phyloP scores from a whole-genome alignment of 1,284 basidiomycete genomes.

The Termitomyces sp. region DNA sequence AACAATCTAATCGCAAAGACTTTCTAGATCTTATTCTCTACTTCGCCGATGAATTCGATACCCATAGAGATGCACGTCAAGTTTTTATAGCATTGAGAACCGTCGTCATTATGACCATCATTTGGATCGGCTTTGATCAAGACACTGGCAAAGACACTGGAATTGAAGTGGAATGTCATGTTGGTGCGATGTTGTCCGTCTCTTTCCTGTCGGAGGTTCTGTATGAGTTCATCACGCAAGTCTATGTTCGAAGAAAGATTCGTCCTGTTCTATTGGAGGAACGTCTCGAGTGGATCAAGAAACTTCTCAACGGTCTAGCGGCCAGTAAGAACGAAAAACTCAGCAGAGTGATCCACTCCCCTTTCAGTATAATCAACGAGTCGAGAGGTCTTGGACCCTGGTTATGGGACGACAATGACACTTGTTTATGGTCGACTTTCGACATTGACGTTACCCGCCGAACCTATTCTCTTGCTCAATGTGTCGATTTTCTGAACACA shows the following conservation, averaged over 20 bases:
- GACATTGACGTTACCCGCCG: no score
- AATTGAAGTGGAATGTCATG: not conserved
- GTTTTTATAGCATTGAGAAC: not conserved
- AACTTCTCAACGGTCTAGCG: not conserved
- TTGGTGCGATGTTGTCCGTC: not conserved
- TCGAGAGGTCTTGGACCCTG: not conserved
- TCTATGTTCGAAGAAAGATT: not conserved
- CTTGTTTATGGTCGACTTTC: not conserved
- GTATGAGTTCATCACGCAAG: not conserved
- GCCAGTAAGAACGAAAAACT: not conserved
- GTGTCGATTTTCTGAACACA: not conserved
- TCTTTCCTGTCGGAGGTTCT: not conserved
- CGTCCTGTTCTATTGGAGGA: not conserved
- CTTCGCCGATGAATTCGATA: not conserved
- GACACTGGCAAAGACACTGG: no score
- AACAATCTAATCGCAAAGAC: not conserved
- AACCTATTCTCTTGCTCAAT: not conserved
- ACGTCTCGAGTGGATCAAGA: not conserved
- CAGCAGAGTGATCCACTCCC: not conserved
- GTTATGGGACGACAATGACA: slow-evolving; percentile 2
- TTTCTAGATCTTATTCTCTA: not conserved
- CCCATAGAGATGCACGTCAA: not conserved
- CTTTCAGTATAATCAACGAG: not conserved
- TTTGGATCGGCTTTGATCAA: no score
- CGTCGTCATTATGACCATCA: no score